Conservation (phyloP, 2,329 filamentous ascomycete genomes). For the Penicillium crustosum region DNA sequence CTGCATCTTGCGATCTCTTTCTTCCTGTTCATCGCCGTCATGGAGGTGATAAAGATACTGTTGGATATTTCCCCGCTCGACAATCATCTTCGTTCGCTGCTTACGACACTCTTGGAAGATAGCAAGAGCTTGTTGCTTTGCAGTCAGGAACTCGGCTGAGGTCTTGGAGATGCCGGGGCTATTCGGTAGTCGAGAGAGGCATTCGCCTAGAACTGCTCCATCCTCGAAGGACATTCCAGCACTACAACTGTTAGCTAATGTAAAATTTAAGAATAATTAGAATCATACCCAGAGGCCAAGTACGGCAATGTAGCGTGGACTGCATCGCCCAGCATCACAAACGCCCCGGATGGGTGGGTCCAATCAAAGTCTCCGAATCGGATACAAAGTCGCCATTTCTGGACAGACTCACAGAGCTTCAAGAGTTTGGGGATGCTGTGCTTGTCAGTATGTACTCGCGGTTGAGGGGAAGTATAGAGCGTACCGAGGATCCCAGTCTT, state of each 20-base stretch:
- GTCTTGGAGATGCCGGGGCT: constrained; percentile 32
- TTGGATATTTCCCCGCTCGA: constrained; percentile 60
- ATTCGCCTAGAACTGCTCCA: constrained; percentile 57
- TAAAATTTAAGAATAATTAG: background rate
- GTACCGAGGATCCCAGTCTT: constrained; percentile 57
- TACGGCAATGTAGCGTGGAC: constrained; percentile 66
- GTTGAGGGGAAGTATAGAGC: background rate
- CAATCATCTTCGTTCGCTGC: constrained; percentile 59
- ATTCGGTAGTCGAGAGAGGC: constrained; percentile 50
- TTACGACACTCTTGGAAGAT: constrained; percentile 60
- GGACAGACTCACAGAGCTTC: constrained; percentile 56
- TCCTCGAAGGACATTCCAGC: constrained; percentile 64
- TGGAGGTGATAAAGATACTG: constrained; percentile 63
- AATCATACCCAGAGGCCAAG: constrained; percentile 48
- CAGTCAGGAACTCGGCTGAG: constrained; percentile 27
- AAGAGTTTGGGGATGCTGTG: constrained; percentile 55
- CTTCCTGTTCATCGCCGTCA: constrained; percentile 57
- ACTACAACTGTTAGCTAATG: constrained; percentile 30
- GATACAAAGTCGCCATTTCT: constrained; percentile 63
- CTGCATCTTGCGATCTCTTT: constrained; percentile 51
- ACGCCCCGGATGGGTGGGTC: constrained; percentile 57
- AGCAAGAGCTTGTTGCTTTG: constrained; percentile 37
- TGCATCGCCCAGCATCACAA: constrained; percentile 63
- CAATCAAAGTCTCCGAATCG: constrained; percentile 57
- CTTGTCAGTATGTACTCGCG: background rate